Evolutionary conservation across 140 eudicot species (phyloP).

Genomic region (Erigeron philadelphicus): DNA sequence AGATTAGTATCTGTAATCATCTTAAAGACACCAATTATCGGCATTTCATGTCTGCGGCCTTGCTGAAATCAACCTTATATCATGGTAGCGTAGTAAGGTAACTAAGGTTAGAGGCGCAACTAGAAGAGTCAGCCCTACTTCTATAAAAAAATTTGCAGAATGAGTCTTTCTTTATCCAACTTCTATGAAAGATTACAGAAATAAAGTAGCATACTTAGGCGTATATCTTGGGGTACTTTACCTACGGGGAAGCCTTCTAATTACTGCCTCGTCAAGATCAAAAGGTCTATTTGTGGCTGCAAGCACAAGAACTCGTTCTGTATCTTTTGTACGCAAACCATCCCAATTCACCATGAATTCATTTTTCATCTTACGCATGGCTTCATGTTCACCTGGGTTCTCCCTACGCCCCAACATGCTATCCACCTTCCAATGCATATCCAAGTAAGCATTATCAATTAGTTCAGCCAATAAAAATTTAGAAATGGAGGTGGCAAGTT

Average conservation of each 20-base stretch:
- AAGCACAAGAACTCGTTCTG: conserved; percentile 84
- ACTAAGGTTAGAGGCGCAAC: no score
- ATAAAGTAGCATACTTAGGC: background rate
- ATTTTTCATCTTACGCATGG: conserved; percentile 95
- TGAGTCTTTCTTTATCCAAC: background rate
- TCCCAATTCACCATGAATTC: conserved; percentile 99
- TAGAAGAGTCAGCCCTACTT: no score
- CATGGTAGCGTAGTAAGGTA: no score
- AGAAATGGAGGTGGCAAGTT: background rate
- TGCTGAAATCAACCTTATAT: no score
- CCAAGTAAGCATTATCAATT: background rate
- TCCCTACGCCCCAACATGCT: conserved; percentile 96
- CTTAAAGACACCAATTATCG: no score
- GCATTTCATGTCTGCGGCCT: no score
- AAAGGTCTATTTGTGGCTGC: conserved; percentile 96
- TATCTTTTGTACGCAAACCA: conserved; percentile 85
- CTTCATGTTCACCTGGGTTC: conserved; percentile 94
- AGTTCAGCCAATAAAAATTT: background rate
- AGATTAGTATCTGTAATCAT: no score
- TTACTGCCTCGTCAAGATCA: conserved; percentile 96
- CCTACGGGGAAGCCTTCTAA: conserved; percentile 93
- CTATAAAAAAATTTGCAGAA: background rate
- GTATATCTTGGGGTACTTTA: conserved; percentile 15
- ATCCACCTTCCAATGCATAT: conserved; percentile 56
- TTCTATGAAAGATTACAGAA: background rate